Conservation (phyloP, 306 rosid species). For the Malus sylvestris region DNA sequence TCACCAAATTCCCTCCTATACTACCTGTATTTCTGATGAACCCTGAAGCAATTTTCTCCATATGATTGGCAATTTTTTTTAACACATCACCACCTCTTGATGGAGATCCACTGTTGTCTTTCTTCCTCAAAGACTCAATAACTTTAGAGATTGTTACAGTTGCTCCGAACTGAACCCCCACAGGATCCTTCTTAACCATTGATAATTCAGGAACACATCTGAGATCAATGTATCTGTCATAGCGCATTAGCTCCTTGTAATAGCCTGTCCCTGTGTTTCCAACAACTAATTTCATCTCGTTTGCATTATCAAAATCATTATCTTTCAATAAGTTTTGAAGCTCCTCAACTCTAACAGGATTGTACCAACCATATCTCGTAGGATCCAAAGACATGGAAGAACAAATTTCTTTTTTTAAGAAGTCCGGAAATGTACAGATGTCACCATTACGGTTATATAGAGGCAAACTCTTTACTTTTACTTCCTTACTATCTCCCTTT, state of each 20-base stretch:
- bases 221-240: constrained; percentile 55
- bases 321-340: constrained; percentile 36
- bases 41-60: constrained; percentile 68
- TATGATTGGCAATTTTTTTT: constrained; percentile 48
- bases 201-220: constrained; percentile 50
- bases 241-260: constrained; percentile 47
- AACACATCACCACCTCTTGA: constrained; percentile 39
- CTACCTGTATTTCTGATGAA: constrained; percentile 71
- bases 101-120: constrained; percentile 10
- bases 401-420: constrained; percentile 45
- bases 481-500: constrained; percentile 47
- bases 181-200: constrained; percentile 35
- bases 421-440: constrained; percentile 45
- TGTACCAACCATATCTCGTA: constrained; percentile 43
- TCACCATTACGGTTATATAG: constrained; percentile 23
- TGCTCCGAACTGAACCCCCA: constrained; percentile 73
- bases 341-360: constrained; percentile 46
- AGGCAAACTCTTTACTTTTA: constrained; percentile 42
- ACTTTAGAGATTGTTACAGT: constrained; percentile 56
- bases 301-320: constrained; percentile 11
- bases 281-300: constrained; percentile 44
- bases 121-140: constrained; percentile 44
- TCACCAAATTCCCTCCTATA: constrained; percentile 80
- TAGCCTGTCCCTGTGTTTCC: constrained; percentile 80
- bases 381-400: constrained; percentile 31